Conservation (phyloP, 2,329 filamentous ascomycete genomes). For the Bipolaris cookei region DNA sequence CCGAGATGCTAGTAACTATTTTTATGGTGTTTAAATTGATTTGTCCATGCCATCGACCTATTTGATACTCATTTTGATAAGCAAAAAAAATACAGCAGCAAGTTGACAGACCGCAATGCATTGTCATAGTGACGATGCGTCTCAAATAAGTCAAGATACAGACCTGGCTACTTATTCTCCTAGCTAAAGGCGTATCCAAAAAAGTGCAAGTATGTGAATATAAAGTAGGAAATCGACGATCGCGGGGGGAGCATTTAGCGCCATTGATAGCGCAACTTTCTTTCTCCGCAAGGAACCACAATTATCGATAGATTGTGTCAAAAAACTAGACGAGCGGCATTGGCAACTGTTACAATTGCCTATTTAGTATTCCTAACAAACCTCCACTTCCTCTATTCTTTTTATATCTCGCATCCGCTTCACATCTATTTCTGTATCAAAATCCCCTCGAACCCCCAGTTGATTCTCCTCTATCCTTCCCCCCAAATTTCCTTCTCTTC, state of each 20-base stretch:
- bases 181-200: no score
- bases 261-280: constrained; percentile 17
- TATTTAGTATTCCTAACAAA: not conserved
- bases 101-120: no score
- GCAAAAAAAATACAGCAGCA: no score
- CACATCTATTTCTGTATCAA: not conserved
- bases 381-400: not conserved
- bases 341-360: constrained; percentile 7
- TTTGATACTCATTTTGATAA: no score
- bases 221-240: constrained; percentile 9
- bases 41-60: not conserved
- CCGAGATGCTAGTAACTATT: not conserved
- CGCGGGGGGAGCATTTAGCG: constrained; percentile 10
- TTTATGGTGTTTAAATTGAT: not conserved
- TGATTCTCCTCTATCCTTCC: no score
- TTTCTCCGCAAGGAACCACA: constrained; percentile 17
- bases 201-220: no score
- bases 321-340: constrained; percentile 7
- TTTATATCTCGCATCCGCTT: not conserved
- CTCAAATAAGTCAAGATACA: no score
- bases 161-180: no score
- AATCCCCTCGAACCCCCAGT: no score
- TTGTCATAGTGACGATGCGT: no score
- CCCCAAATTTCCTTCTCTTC: not conserved
- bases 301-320: constrained; percentile 14